Conservation (phyloP, 352 stramenopile genomes). For the Pythium guiyangense region DNA sequence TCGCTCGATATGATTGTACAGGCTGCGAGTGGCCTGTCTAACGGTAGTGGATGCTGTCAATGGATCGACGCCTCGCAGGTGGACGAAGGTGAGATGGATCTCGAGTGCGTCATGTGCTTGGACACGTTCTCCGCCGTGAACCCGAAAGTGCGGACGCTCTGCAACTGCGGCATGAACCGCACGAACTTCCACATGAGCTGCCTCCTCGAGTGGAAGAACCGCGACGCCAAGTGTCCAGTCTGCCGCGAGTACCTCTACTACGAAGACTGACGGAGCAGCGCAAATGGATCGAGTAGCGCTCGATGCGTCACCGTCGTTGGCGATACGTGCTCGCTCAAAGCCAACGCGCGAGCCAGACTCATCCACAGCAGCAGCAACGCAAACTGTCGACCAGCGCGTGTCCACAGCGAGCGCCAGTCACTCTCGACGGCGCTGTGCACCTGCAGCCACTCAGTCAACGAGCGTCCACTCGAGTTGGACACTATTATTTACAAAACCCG, state of each 20-base stretch:
- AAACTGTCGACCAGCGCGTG: too few relatives aligned
- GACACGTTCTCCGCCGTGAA: slow-evolving; percentile 69
- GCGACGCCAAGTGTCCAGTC: slow-evolving; percentile 79
- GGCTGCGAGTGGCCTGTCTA: slow-evolving; percentile 6
- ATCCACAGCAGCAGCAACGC: too few relatives aligned
- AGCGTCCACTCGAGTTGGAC: neutral
- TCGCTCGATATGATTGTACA: slow-evolving; percentile 1
- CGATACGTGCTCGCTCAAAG: too few relatives aligned
- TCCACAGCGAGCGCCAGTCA: too few relatives aligned
- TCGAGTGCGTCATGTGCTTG: slow-evolving; percentile 88
- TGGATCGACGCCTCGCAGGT: slow-evolving; percentile 19
- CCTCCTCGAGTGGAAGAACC: slow-evolving; percentile 84
- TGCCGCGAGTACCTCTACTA: slow-evolving; percentile 86
- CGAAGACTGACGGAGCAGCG: slow-evolving; percentile 41
- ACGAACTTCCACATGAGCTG: slow-evolving; percentile 89
- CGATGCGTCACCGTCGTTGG: neutral
- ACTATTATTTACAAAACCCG: neutral
- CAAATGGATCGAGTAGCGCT: neutral
- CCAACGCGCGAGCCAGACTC: too few relatives aligned
- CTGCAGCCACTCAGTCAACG: too few relatives aligned
- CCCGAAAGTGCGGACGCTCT: slow-evolving; percentile 81
- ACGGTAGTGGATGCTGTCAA: neutral
- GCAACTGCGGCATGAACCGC: slow-evolving; percentile 86
- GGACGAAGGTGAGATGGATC: slow-evolving; percentile 53
- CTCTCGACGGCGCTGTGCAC: too few relatives aligned